A percentile compares a stretch with the other conserved stretches of the same genome.
Conservation (phyloP, 73 alveolate genomes). For the Stentor coeruleus region DNA sequence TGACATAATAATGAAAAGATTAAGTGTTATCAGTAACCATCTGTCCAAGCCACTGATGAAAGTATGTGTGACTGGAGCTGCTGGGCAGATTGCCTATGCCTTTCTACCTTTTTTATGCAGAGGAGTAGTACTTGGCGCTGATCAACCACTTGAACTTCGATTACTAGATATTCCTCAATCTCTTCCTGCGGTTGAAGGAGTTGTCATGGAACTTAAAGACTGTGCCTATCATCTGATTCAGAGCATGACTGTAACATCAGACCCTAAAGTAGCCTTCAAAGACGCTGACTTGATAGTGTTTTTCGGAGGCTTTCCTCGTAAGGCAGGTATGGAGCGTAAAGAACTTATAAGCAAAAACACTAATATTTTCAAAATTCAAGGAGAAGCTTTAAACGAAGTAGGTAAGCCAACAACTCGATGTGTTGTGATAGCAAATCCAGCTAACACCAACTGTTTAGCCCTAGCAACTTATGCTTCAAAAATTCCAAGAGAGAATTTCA, state of each 20-base stretch:
- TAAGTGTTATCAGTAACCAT: background rate
- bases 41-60: background rate
- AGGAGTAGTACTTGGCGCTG: slow-evolving; percentile 65
- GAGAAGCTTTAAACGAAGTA: slow-evolving; percentile 67
- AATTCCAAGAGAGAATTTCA: slow-evolving; percentile 74
- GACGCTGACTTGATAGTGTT: slow-evolving; percentile 79
- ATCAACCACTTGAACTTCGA: slow-evolving; percentile 48
- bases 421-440: slow-evolving; percentile 87
- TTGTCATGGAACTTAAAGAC: slow-evolving; percentile 78
- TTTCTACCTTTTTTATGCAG: slow-evolving; percentile 66
- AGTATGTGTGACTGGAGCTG: slow-evolving; percentile 91
- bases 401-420: slow-evolving; percentile 79
- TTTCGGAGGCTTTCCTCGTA: slow-evolving; percentile 88
- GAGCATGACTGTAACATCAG: slow-evolving; percentile 62
- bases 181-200: slow-evolving; percentile 63
- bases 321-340: slow-evolving; percentile 90
- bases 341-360: slow-evolving; percentile 75
- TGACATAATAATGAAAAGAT: background rate
- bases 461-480: slow-evolving; percentile 67
- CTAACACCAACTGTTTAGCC: slow-evolving; percentile 81
- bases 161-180: slow-evolving; percentile 74
- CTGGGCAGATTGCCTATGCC: slow-evolving; percentile 83
- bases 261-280: slow-evolving; percentile 72
- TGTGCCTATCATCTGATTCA: slow-evolving; percentile 69
- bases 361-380: slow-evolving; percentile 79